Base-by-base conservation (phyloP, 805 yeast species). In the Saturnispora diversa region DNA sequence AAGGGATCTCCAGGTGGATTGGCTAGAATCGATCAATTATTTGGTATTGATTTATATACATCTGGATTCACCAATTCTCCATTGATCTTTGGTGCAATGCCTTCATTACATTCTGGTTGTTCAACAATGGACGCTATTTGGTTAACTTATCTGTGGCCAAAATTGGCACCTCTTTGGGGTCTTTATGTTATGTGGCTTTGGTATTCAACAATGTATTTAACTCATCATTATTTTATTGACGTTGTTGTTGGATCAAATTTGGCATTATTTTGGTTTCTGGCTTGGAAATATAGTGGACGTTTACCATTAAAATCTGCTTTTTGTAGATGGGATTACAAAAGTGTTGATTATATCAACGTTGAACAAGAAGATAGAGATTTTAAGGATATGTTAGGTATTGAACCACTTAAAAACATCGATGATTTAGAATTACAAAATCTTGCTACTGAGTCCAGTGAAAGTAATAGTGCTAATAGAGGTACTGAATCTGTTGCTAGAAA, bases 121-220 rank as follows among this genome's bases (percentile, higher is more conserved):
- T 88, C 97, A 10, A 84, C 88, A 3, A 81, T 90, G 85, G 95
- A 88, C 57, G 95, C 87, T 2, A 66, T 88, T 45, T 92, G 92
- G 63, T 66, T 92, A 54, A 68, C 79, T 39, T 85, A 86, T 66
- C 65, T 87, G 41, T 88, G 88, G 58, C 97, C 97, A 10, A 69
- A 64, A 31, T 66, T 67, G 35, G 68, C 76, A 1, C 77, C 81
- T 6, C 44, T 84, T 6, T 84, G 86, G 69, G 70, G 80, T 57
- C 62, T 69, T 15, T 92, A 90, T 58, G 92, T 86, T n/a, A 64
- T 77, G 47, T 86, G 95, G 94, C 71, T 92, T 50, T 90, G 97
- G 97, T 92, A 96, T 94, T 75, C 92, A 37, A 92, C 97, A 12
- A 90, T 90, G 98, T 90, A 90, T 61, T 70, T 90, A 54, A 90